Base-by-base conservation (phyloP, 2,329 filamentous ascomycete species). In the Fusarium sp. region DNA sequence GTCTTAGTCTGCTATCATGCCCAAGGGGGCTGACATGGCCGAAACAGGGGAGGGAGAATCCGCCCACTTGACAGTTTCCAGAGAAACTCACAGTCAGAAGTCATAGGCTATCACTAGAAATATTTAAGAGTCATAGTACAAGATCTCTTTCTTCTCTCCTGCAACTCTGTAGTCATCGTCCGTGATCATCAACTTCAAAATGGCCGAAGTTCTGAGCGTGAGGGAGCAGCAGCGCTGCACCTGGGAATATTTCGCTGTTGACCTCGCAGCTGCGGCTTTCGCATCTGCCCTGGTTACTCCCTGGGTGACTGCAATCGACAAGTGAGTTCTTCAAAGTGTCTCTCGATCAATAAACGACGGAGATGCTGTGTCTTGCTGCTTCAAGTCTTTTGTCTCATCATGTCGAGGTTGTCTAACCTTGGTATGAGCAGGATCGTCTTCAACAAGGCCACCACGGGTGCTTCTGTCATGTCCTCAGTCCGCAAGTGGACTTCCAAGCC, bases 241-340 rank as follows among this genome's bases (percentile, higher is more conserved):
- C 0, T 67, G 75, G 63, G 70, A 77, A 58, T 75, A 74, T 57
- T 74, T 78, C 59, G 75, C 75, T 58, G 72, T 75, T 24, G 75
- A 77, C 58, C 64, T 77, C 1, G 60, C 68, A 4, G 75, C 75
- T 24, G 75, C 75, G 0, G 72, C 75, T 6, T 67, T 77, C 10
- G 75, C 75, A 24, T 76, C 75, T 60, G 75, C 74, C 22, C 42
- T 78, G 33, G 75, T 78, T 16, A 74, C 75, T 57, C 75, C 75
- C 12, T 77, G 75, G 75, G 75, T 77, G 11, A 74, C 73, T n/a
- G 75, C 75, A 14, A 78, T 77, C 27, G 74, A 77, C 14, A 75
- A 74, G 75, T 77, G 24, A 69, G 75, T 74, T 6, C 10, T 1
- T 16, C 14, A 10, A 16, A 1, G n/a, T 1, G 5, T 36, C 7